These are phyloP conservation scores for Fusarium concolor DNA, from an alignment of 2,329 filamentous ascomycete species.

Conservation along the genomic window DNA sequence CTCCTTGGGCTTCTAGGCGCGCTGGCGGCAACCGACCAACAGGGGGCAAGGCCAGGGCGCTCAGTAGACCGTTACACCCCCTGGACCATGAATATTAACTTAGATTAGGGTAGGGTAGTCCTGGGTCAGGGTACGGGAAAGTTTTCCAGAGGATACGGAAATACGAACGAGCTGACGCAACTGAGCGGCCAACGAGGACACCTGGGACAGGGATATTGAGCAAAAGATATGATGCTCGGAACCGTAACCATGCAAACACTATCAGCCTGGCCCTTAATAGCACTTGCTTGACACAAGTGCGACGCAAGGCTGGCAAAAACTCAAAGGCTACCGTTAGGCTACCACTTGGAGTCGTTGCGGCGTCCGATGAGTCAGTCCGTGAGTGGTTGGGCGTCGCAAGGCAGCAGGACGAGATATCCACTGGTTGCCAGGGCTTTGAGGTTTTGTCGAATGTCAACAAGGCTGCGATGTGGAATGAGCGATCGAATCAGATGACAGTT, in stretches of 20 bases:
- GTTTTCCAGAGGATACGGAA: slow-evolving; percentile 33
- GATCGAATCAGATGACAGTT: slow-evolving; percentile 12
- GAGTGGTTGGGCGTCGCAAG: slow-evolving; percentile 26
- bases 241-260: slow-evolving; percentile 31
- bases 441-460: slow-evolving; percentile 33
- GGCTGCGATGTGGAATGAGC: slow-evolving; percentile 36
- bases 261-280: slow-evolving; percentile 36
- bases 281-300: slow-evolving; percentile 34
- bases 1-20: slow-evolving; percentile 48
- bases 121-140: slow-evolving; percentile 9
- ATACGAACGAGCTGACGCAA: slow-evolving; percentile 46
- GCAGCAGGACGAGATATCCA: slow-evolving; percentile 31
- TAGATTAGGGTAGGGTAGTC: slow-evolving; percentile 19
- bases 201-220: slow-evolving; percentile 19
- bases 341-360: slow-evolving; percentile 29
- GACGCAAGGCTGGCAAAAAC: slow-evolving; percentile 39
- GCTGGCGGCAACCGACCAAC: slow-evolving; percentile 46
- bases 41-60: slow-evolving; percentile 38
- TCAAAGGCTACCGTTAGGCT: slow-evolving; percentile 26
- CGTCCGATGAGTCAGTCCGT: slow-evolving; percentile 16
- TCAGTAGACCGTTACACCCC: slow-evolving; percentile 43
- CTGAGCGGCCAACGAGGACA: slow-evolving; percentile 17
- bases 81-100: slow-evolving; percentile 33
- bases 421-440: slow-evolving; percentile 30
- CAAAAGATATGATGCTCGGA: slow-evolving; percentile 17